Conservation (phyloP, 108 stramenopile genomes). For the Parietichytrium sp. region DNA sequence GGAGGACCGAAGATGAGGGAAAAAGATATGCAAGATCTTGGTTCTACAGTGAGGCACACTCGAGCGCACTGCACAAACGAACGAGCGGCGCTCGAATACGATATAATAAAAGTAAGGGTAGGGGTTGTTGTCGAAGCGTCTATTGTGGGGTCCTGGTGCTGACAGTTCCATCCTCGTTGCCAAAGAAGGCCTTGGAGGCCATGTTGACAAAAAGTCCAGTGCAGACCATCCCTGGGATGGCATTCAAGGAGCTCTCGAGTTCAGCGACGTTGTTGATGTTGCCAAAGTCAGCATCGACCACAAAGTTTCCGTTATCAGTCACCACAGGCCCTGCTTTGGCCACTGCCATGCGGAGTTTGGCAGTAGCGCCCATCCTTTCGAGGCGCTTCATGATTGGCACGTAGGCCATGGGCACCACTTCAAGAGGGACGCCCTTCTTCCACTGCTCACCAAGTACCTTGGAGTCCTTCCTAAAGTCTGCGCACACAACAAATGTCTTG, state of each 20-base stretch:
- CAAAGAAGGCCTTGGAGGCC: conserved; percentile 93
- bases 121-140: too few relatives aligned
- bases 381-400: neutral
- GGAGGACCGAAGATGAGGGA: too few relatives aligned
- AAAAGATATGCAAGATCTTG: too few relatives aligned
- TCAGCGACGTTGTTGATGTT: conserved; percentile 80
- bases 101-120: too few relatives aligned
- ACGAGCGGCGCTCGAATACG: too few relatives aligned
- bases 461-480: conserved; percentile 93
- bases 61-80: too few relatives aligned
- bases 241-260: conserved; percentile 81
- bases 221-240: conserved; percentile 92
- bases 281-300: conserved; percentile 93
- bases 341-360: conserved; percentile 70
- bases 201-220: conserved; percentile 96
- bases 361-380: neutral
- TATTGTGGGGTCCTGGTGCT: neutral
- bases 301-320: conserved; percentile 89
- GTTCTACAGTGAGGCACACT: too few relatives aligned
- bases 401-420: conserved; percentile 34
- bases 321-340: conserved; percentile 83
- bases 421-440: conserved; percentile 42
- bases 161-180: conserved; percentile 84
- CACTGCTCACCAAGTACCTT: conserved; percentile 48
- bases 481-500: conserved; percentile 73